A percentile compares a stretch with the other conserved stretches of the same genome.
These are phyloP conservation scores for Emmonsia crescens DNA, from an alignment of 2,329 filamentous ascomycete species.

Conservation along the genomic window DNA sequence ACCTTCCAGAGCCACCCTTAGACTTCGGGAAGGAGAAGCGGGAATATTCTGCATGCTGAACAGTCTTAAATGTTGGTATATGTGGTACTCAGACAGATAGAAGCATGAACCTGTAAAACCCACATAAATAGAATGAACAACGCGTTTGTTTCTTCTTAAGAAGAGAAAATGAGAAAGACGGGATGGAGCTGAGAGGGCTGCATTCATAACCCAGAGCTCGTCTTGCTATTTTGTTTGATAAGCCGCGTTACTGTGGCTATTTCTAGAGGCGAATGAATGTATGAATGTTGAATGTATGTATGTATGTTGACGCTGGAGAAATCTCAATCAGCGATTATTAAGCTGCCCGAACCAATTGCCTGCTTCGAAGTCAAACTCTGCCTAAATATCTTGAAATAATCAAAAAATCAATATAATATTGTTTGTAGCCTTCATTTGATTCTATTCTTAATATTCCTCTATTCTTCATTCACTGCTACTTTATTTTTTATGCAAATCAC, in stretches of 20 bases:
- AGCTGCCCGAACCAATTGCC: background rate
- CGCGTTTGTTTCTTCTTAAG: background rate
- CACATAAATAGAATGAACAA: background rate
- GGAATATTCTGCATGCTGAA: background rate
- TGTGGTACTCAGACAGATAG: background rate
- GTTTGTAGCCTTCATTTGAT: background rate
- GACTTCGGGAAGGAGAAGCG: slow-evolving; percentile 7
- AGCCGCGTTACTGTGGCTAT: background rate
- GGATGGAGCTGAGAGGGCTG: background rate
- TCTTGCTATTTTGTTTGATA: background rate
- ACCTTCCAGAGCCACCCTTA: slow-evolving; percentile 76
- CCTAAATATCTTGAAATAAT: too few relatives aligned
- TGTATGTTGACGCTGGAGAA: too few relatives aligned
- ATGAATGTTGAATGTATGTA: background rate
- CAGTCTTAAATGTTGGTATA: background rate
- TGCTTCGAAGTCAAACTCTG: too few relatives aligned
- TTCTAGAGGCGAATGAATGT: background rate
- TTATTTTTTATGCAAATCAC: background rate
- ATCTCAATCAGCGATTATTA: too few relatives aligned
- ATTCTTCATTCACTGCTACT: background rate
- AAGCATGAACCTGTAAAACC: background rate
- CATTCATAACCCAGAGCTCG: background rate
- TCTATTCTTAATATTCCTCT: background rate
- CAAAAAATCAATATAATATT: too few relatives aligned
- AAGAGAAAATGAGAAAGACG: background rate